Base-by-base conservation (phyloP, 1,139 yeast species). In the Pichia sp. region DNA sequence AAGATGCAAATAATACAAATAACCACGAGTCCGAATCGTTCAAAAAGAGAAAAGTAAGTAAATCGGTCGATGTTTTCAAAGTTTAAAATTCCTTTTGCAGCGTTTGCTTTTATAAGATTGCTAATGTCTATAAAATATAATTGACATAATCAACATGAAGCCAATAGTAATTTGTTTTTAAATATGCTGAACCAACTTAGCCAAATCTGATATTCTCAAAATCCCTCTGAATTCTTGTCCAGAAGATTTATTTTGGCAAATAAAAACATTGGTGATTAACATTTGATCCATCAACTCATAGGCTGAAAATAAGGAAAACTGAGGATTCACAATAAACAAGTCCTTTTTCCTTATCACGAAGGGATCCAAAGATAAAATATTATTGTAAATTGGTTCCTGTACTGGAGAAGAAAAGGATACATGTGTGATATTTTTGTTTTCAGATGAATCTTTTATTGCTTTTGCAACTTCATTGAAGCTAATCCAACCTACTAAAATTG, bases 281-380 rank as follows among this genome's bases (percentile, higher is more conserved):
- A 65, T 44, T 42, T 59, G 57, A 39, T 60, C 60, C 43, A 65
- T 55, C 28, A 64, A 49, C 38, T 62, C 61, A 44, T 61, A 62
- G 1, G 55, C 58, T 1, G 66, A 60, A 27, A 61, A 44, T 27
- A 62, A 46, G 27, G 58, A 50, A 33, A 55, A 48, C 4, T 52
- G 44, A 4, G 57, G 44, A 23, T 56, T 53, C 5, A 64, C 57
- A 1, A 51, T 49, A 4, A 53, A 39, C 32, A 58, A 39, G 4
- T 58, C 48, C 37, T 48, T 23, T 27, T 33, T 36, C 10, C 39
- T 35, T 1, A 45, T 43, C 4, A 54, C 34, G 10, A 42, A 26
- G 3, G 42, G n/a, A 4, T 33, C 33, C 28, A 53, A 10, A 4
- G 40, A 32, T 2, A 50, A 23, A 3, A 44, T 37, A 35, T 40